Percentiles rank a stretch among this genome's conserved stretches.
Evolutionary conservation across 2,329 filamentous ascomycete genomes (phyloP).

Genomic region (Fusarium staphyleae): DNA sequence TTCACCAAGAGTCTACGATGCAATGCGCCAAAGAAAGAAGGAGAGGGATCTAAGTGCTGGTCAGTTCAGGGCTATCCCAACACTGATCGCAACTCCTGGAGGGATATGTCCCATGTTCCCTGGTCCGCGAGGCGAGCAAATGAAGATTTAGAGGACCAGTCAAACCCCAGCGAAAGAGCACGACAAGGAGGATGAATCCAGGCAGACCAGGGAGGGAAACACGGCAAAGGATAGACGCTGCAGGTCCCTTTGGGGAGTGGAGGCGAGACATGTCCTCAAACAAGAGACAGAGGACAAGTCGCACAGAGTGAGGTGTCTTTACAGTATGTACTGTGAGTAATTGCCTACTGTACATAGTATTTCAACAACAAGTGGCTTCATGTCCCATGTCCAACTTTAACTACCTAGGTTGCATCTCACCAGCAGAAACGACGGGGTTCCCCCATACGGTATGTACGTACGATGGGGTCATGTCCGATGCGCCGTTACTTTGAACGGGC

Average conservation of each 20-base stretch:
- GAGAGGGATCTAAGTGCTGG: background rate
- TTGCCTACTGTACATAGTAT: too few relatives aligned
- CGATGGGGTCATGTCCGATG: slow-evolving; percentile 1
- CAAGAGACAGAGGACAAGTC: background rate
- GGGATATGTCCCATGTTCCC: slow-evolving; percentile 18
- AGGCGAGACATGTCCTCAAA: slow-evolving; percentile 2
- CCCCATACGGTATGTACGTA: slow-evolving; percentile 1
- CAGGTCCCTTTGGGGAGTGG: background rate
- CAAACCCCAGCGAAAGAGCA: slow-evolving; percentile 27
- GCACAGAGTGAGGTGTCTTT: slow-evolving; percentile 22
- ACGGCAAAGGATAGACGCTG: slow-evolving; percentile 14
- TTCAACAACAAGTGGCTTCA: slow-evolving; percentile 18
- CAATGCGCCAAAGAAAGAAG: background rate
- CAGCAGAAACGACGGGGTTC: slow-evolving; percentile 10
- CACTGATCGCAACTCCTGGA: slow-evolving; percentile 20
- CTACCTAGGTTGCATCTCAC: slow-evolving; percentile 17
- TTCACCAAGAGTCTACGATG: background rate
- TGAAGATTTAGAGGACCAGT: slow-evolving; percentile 28
- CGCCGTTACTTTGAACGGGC: slow-evolving; percentile 10
- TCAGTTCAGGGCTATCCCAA: slow-evolving; percentile 10
- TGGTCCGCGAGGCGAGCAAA: slow-evolving; percentile 36
- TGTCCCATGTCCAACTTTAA: slow-evolving; percentile 2
- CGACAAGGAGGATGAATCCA: slow-evolving; percentile 24
- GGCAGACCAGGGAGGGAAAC: slow-evolving; percentile 19
- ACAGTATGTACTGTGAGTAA: too few relatives aligned